phyloP scores from a whole-genome alignment of 75 land plant species.

The Picea sitchensis region DNA sequence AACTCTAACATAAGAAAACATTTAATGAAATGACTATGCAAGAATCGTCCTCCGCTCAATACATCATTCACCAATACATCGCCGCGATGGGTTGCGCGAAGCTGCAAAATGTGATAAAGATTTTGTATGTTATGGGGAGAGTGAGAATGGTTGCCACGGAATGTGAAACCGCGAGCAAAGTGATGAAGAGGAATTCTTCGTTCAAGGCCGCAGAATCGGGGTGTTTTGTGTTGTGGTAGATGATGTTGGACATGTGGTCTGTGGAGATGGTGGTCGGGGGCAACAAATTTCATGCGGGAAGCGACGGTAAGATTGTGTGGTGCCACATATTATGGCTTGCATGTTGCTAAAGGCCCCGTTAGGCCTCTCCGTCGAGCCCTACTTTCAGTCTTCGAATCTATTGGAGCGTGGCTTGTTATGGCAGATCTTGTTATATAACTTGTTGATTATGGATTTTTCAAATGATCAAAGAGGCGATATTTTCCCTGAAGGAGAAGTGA shows the following conservation, averaged over 20 bases:
- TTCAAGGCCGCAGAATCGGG: conserved; percentile 33
- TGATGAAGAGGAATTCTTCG: conserved; percentile 19
- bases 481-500: too few relatives aligned
- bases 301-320: conserved; percentile 73
- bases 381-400: not conserved
- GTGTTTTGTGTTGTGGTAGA: conserved; percentile 77
- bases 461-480: too few relatives aligned
- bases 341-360: conserved; percentile 71
- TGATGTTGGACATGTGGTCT: conserved; percentile 72
- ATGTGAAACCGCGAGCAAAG: conserved; percentile 30
- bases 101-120: conserved; percentile 27
- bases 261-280: conserved; percentile 59
- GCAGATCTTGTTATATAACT: too few relatives aligned
- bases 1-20: too few relatives aligned
- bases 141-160: conserved; percentile 64
- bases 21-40: not conserved
- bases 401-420: too few relatives aligned
- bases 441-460: too few relatives aligned
- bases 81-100: conserved; percentile 66
- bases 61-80: conserved; percentile 74
- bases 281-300: conserved; percentile 59
- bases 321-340: conserved; percentile 78
- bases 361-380: conserved; percentile 68
- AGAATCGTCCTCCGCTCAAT: conserved; percentile 63
- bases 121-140: conserved; percentile 45